Evolutionary conservation across 1,284 basidiomycete genomes (phyloP), one percentile per base, ranked within the genome.

Genomic region (Apiotrichum akiyoshidainum): DNA sequence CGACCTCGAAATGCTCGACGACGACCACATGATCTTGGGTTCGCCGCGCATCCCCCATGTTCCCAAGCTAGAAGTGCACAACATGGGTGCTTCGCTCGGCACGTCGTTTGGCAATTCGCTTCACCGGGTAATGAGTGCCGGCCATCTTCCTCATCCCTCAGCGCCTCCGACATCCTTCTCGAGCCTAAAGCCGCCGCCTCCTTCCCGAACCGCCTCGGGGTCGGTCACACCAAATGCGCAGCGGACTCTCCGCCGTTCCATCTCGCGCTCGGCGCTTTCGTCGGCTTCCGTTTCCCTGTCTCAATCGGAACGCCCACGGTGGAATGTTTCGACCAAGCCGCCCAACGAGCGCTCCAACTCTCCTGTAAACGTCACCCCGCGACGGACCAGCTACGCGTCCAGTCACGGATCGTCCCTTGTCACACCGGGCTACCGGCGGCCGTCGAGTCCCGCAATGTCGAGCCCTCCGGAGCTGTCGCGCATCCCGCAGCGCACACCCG

Each of bases 1-100:
- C 19, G 51, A 45, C 14, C 47, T 69, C 12, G 72, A 72, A 48
- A 48, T 68, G 22, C 52, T 72, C 10, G 54, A 60, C 16, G 68
- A 71, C 46, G 51, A 53, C 19, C 46, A 54, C 39, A 31, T 48
- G 40, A 44, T 54, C 21, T 14, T 47, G 21, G 26, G 26, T 1
- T 55, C 54, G 11, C 46, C 54, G 7, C 40, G 47, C 19, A 42
- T 49, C 34, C 45, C 50, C 3, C 45, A 21, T 14, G 31, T 52
- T 4, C 21, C 34, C 12, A 48, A 51, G 14, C 5, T 31, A 7
- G 54, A 60, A 11, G 14, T 31, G 8, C 33, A 51, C 41, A 17
- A 33, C 31, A 35, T 49, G n/a, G 31, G 46, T 21, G 21, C 14
- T 2, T 12, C 37, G 37, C 37, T 49, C 13, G 31, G 39, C 9